Base-by-base conservation (phyloP, 106 monocot genomes). In the Dendrobium huoshanense region DNA sequence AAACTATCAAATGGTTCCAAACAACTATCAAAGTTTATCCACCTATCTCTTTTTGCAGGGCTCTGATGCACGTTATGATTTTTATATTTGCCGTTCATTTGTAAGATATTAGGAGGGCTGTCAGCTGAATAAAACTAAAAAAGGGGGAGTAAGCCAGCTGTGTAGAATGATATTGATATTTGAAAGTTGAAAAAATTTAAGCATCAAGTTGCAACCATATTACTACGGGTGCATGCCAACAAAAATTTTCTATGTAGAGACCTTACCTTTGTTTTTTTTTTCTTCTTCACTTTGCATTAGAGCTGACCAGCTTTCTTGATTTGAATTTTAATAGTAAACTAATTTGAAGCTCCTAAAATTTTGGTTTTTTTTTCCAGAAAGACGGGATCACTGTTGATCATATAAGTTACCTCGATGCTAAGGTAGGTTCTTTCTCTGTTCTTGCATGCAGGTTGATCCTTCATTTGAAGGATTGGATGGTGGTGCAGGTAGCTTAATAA, bases 361-460 rank as follows among this genome's bases (percentile, higher is more conserved):
- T 0, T 4, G 33, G 31, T 11, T 13, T 68, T 68, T 25, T 67
- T 73, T 79, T 55, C n/a, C 85, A 99, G 98, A 95, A 88, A 90
- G 83, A 88, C 83, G 98, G 98, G 43, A 87, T 68, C 37, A 99
- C 88, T 41, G 47, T 86, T 17, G 98, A 99, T 74, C 82, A 93
- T 80, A 73, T 64, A 72, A 95, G 87, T 81, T 99, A 99, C 75
- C 89, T 95, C 65, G 91, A 99, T 91, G 98, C 95, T 55, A 91
- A 89, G 95, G 98, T 87, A 86, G 77, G 77, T 9, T 78, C 42
- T 82, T 67, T 78, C 19, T 3, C n/a, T n/a, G n/a, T n/a, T n/a
- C n/a, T n/a, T n/a, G n/a, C n/a, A n/a, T n/a, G n/a, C 81, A 93
- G 93, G 96, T 96, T 24, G 98, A 98, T 80, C 88, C 92, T 75